phyloP scores from a whole-genome alignment of 2,329 filamentous ascomycete genomes.

The Epichloe aotearoae region DNA sequence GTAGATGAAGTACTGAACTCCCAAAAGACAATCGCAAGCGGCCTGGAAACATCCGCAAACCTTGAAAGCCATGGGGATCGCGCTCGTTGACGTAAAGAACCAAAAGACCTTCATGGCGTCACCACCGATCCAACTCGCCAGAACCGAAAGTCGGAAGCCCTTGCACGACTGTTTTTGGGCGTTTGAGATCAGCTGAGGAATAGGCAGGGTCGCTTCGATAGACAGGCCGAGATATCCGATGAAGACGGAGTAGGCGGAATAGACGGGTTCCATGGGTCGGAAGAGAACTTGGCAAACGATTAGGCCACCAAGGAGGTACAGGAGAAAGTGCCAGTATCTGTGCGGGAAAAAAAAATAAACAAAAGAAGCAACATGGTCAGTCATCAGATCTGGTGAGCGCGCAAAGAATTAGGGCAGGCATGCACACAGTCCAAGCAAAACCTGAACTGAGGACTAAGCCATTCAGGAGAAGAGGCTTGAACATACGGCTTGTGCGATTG shows the following conservation, averaged over 20 bases:
- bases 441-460: too few species aligned
- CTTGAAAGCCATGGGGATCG: slow-evolving; percentile 70
- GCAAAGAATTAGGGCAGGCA: too few species aligned
- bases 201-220: slow-evolving; percentile 67
- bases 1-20: slow-evolving; percentile 61
- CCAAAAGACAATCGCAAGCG: slow-evolving; percentile 59
- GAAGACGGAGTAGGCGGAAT: slow-evolving; percentile 49
- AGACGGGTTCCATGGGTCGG: slow-evolving; percentile 41
- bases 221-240: slow-evolving; percentile 66
- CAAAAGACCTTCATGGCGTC: slow-evolving; percentile 81
- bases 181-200: slow-evolving; percentile 68
- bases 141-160: slow-evolving; percentile 63
- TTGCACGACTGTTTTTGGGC: slow-evolving; percentile 54
- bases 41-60: slow-evolving; percentile 73
- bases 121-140: slow-evolving; percentile 66
- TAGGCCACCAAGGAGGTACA: slow-evolving; percentile 51
- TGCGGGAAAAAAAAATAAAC: neutral
- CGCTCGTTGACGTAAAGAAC: slow-evolving; percentile 60
- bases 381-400: too few species aligned
- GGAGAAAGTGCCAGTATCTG: slow-evolving; percentile 64
- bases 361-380: neutral
- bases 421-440: too few species aligned
- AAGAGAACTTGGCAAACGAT: slow-evolving; percentile 55
- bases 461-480: neutral
- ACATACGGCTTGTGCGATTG: slow-evolving; percentile 49